phyloP scores from a whole-genome alignment of 2,329 filamentous ascomycete genomes.

The Colletotrichum simmondsii region DNA sequence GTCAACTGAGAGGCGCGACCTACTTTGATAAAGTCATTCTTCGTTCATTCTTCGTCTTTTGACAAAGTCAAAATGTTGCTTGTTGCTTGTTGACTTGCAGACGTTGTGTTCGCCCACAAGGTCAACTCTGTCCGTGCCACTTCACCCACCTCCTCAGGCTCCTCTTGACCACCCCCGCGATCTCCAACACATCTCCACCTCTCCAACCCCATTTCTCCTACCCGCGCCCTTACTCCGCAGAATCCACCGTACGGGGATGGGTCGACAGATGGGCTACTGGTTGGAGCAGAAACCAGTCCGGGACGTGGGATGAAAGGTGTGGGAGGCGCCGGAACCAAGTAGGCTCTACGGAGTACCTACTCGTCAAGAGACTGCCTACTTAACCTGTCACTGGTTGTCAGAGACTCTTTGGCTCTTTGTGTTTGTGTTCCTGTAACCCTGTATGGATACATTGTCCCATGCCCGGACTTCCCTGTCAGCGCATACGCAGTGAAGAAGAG shows the following conservation, averaged over 20 bases:
- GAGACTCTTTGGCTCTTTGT: background rate
- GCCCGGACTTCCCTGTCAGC: slow-evolving; percentile 2
- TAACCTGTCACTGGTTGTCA: background rate
- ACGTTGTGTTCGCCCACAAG: background rate
- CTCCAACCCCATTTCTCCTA: background rate
- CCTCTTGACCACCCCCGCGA: slow-evolving; percentile 21
- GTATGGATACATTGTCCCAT: background rate
- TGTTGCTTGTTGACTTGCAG: background rate
- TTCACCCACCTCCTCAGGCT: slow-evolving; percentile 1
- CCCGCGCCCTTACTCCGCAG: slow-evolving; percentile 19
- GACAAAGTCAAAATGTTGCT: background rate
- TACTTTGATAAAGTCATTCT: background rate
- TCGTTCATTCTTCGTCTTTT: background rate
- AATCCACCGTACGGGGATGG: slow-evolving; percentile 14
- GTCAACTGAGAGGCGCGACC: background rate
- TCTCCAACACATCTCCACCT: slow-evolving; percentile 27
- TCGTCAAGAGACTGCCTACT: background rate
- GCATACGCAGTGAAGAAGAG: background rate
- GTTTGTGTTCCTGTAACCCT: background rate
- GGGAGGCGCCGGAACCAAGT: background rate
- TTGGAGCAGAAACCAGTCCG: background rate
- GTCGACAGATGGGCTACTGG: background rate
- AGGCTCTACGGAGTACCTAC: background rate
- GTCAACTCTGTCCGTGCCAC: background rate
- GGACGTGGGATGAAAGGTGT: background rate